phyloP scores from a whole-genome alignment of 176 grass and related monocot genomes.

The Calamus simplicifolius region DNA sequence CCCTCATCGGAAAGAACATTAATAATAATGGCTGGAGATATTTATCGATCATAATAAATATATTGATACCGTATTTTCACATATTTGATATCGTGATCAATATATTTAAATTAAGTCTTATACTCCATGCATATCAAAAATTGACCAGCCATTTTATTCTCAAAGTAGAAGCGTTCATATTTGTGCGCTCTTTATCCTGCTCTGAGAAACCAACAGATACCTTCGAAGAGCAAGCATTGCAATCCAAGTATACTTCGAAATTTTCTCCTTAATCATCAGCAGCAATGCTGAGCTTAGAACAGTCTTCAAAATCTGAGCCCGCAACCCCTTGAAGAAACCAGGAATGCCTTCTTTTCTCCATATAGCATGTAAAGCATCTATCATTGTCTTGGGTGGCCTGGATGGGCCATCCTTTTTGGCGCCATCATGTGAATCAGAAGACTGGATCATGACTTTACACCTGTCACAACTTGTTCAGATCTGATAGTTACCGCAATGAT shows the following conservation, averaged over 20 bases:
- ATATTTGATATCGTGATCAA: no score
- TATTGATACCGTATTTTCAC: no score
- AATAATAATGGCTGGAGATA: no score
- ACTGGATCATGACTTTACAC: conserved; percentile 98
- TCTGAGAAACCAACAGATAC: conserved; percentile 54
- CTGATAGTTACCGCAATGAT: no score
- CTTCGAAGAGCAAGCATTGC: conserved; percentile 59
- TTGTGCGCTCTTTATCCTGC: conserved; percentile 47
- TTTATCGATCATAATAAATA: no score
- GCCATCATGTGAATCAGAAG: conserved; percentile 39
- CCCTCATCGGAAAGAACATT: no score
- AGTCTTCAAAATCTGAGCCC: conserved; percentile 93
- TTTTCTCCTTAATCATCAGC: conserved; percentile 99
- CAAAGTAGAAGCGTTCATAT: conserved; percentile 13
- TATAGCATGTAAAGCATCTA: conserved; percentile 59
- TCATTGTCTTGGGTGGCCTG: conserved; percentile 60
- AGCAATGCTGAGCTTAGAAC: conserved; percentile 92
- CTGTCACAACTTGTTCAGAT: conserved; percentile 12
- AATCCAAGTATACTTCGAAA: conserved; percentile 84
- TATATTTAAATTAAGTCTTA: no score
- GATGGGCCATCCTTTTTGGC: conserved; percentile 28
- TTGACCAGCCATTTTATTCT: conserved; percentile 3
- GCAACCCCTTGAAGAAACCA: conserved; percentile 87
- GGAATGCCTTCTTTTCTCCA: conserved; percentile 87
- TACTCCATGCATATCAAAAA: no score